Conservation (phyloP, 139 green algal genomes). For the Micromonas commoda region DNA sequence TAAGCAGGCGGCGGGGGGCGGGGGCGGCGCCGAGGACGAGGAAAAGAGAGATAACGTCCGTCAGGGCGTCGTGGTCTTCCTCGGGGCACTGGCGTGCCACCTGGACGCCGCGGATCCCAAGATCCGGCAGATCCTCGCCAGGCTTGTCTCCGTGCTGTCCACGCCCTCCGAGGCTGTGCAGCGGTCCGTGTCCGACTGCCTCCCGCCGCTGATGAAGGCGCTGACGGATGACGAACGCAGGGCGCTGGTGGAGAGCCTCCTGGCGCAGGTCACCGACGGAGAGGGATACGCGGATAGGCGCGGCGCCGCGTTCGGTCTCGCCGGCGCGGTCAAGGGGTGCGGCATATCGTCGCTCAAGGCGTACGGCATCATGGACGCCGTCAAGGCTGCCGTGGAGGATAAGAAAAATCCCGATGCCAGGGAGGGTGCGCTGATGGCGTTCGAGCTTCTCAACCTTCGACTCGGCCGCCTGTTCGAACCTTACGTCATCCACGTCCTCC, state of each 20-base stretch:
- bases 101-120: not conserved
- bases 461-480: constrained; percentile 96
- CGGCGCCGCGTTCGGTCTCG: constrained; percentile 85
- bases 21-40: not conserved
- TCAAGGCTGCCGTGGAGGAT: constrained; percentile 47
- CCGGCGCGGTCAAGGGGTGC: constrained; percentile 86
- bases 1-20: not conserved
- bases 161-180: constrained; percentile 19
- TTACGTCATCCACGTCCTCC: constrained; percentile 94
- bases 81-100: constrained; percentile 1
- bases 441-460: constrained; percentile 86
- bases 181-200: constrained; percentile 33
- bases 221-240: constrained; percentile 36
- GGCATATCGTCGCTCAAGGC: constrained; percentile 74
- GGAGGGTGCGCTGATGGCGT: constrained; percentile 82
- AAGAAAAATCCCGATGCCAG: constrained; percentile 52
- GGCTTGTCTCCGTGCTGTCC: constrained; percentile 10
- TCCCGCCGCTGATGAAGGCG: constrained; percentile 74
- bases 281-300: constrained; percentile 69
- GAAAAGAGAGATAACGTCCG: not conserved
- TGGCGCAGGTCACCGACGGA: constrained; percentile 53
- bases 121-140: constrained; percentile 7
- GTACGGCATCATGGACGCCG: constrained; percentile 78
- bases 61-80: constrained; percentile 15
- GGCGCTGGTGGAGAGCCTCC: constrained; percentile 31